Base-by-base conservation (phyloP, 306 rosid species). In the Ormosia emarginata region DNA sequence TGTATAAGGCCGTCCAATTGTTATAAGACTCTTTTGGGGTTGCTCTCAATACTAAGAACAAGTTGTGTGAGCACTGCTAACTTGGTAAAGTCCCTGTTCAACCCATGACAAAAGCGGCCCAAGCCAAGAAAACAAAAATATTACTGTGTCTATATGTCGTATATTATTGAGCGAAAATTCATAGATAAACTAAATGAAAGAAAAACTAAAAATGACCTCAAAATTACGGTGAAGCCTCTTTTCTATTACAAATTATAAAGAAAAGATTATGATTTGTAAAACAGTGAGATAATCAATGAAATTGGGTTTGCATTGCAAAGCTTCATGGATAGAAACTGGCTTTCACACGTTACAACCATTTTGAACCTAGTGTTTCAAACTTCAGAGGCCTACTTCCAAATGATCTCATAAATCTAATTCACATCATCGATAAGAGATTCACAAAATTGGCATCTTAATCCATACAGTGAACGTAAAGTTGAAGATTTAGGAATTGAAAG, bases 401-500 rank as follows among this genome's bases (percentile, higher is more conserved):
- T 58, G 75, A 71, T 70, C 67, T 82, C 79, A 53, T 24, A 75
- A 64, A 79, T 30, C 72, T 37, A 74, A 68, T 63, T 77, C 61
- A 79, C 80, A 69, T 63, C 53, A 71, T 76, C 63, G 32, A 63
- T 7, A 53, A 43, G 30, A 71, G 85, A 76, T 80, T 68, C 70
- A 53, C 67, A 66, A 66, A 73, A 81, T 75, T 29, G 77, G 63
- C 30, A 76, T 77, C 82, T 74, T 63, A 59, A 68, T 59, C 79
- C 87, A 75, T 63, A 77, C 70, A 71, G 72, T 44, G 62, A 80
- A 70, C 62, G 12, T 63, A 65, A 83, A 70, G 52, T 62, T 24
- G 77, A 36, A 70, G 64, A 74, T 46, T 58, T 63, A 18, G 39
- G 84, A 76, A 80, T 67, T 40, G 74, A 86, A 83, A 71, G 63